Conservation (phyloP, 2,329 filamentous ascomycete species). For the Sordariomycetes sp. region DNA sequence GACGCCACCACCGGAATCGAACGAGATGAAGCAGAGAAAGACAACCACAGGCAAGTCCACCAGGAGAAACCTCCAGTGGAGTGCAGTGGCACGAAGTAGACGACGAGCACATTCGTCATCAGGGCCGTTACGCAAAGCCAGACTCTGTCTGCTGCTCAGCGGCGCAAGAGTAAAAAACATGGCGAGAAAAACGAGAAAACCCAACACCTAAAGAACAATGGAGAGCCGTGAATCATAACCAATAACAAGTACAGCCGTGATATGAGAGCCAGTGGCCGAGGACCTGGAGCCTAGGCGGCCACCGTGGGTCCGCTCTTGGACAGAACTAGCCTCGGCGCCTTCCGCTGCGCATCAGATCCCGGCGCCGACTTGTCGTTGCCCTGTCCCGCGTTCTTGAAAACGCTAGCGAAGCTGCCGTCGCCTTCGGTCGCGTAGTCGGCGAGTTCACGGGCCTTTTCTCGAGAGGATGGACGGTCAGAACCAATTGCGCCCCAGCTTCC, state of each 20-base stretch:
- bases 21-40: neutral
- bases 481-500: slow-evolving; percentile 71
- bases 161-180: neutral
- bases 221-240: neutral
- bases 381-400: slow-evolving; percentile 50
- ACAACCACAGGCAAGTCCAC: neutral
- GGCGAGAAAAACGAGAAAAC: neutral
- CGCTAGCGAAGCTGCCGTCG: slow-evolving; percentile 53
- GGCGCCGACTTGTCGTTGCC: slow-evolving; percentile 42
- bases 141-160: slow-evolving; percentile 1
- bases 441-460: slow-evolving; percentile 53
- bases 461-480: slow-evolving; percentile 67
- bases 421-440: slow-evolving; percentile 53
- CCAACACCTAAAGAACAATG: neutral
- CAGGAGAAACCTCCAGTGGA: neutral
- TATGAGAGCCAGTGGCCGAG: neutral
- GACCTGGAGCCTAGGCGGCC: neutral
- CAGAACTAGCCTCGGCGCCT: slow-evolving; percentile 76
- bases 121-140: neutral
- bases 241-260: neutral
- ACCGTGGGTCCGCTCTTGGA: slow-evolving; percentile 37
- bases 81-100: neutral
- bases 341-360: slow-evolving; percentile 55
- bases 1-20: neutral
- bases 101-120: neutral